phyloP scores from a whole-genome alignment of 2,329 filamentous ascomycete genomes.

The Knoxdaviesia capensis region DNA sequence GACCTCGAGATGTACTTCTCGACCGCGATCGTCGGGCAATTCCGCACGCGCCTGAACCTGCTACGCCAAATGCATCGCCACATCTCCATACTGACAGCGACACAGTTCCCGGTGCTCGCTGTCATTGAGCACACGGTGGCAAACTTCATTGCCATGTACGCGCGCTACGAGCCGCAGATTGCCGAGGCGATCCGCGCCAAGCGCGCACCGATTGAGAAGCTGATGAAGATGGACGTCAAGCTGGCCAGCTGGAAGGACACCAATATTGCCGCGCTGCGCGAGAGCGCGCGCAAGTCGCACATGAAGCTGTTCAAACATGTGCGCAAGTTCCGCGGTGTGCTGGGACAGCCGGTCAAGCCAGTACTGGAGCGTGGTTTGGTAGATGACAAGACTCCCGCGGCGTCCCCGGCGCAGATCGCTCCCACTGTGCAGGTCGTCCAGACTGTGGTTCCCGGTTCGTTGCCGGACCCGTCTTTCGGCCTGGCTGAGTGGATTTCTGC shows the following conservation, averaged over 20 bases:
- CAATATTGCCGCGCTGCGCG: conserved; percentile 72
- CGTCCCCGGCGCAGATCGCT: conserved; percentile 5
- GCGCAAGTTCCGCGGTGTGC: conserved; percentile 64
- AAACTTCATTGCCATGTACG: conserved; percentile 62
- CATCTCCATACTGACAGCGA: conserved; percentile 33
- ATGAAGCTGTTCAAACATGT: conserved; percentile 82
- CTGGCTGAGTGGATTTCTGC: conserved; percentile 19
- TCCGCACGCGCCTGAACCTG: conserved; percentile 48
- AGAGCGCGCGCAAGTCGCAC: conserved; percentile 80
- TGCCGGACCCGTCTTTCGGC: background rate
- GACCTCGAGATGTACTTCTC: conserved; percentile 65
- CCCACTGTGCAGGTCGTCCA: conserved; percentile 1
- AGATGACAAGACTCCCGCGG: conserved; percentile 16
- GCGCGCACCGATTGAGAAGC: conserved; percentile 63
- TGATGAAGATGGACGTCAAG: conserved; percentile 81
- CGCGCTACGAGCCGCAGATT: conserved; percentile 47
- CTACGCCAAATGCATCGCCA: conserved; percentile 46
- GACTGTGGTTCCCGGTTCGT: conserved; percentile 1
- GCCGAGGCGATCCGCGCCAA: conserved; percentile 44
- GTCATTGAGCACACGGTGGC: conserved; percentile 43
- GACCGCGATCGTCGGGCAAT: conserved; percentile 66
- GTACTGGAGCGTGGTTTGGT: conserved; percentile 41
- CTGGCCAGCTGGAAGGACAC: conserved; percentile 96
- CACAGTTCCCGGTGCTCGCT: conserved; percentile 34
- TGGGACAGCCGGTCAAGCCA: conserved; percentile 54